Evolutionary conservation across 2,329 filamentous ascomycete genomes (phyloP).

Genomic region (Camillea tinctor): DNA sequence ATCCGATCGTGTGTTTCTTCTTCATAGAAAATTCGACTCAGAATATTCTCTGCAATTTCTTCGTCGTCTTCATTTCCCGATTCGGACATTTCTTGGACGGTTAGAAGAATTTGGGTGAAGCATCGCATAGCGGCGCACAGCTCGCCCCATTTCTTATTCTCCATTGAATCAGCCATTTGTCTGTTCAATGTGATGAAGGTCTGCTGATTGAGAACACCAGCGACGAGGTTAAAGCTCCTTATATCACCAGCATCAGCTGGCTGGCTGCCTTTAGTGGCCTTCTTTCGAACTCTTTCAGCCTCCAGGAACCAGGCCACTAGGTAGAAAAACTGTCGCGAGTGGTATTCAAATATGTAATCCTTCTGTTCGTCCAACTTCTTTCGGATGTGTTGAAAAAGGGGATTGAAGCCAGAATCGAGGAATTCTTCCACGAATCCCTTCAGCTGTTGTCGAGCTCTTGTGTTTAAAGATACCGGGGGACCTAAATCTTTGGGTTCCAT

Average conservation of each 20-base stretch:
- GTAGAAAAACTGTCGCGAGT: conserved; percentile 87
- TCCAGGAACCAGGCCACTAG: conserved; percentile 89
- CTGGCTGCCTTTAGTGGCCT: conserved; percentile 48
- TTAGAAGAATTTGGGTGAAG: conserved; percentile 90
- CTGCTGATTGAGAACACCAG: conserved; percentile 88
- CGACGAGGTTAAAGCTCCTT: conserved; percentile 82
- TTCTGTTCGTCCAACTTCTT: conserved; percentile 89
- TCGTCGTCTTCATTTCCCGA: conserved; percentile 88
- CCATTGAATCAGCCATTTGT: conserved; percentile 74
- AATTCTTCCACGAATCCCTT: conserved; percentile 88
- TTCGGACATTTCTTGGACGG: conserved; percentile 87
- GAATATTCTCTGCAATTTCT: conserved; percentile 96
- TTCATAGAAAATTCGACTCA: conserved; percentile 97
- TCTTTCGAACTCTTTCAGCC: conserved; percentile 73
- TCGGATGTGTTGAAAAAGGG: conserved; percentile 78
- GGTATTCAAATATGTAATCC: conserved; percentile 73
- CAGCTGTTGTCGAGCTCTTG: conserved; percentile 72
- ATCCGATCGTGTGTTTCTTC: conserved; percentile 89
- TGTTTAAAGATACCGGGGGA: conserved; percentile 65
- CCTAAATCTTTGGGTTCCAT: conserved; percentile 74
- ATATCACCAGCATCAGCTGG: conserved; percentile 48
- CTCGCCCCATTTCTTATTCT: conserved; percentile 84
- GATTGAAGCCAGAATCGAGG: conserved; percentile 92
- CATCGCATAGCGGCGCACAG: conserved; percentile 87
- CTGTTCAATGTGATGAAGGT: conserved; percentile 88